Base-by-base conservation (phyloP, 2,329 filamentous ascomycete species). In the Hansfordia pulvinata region DNA sequence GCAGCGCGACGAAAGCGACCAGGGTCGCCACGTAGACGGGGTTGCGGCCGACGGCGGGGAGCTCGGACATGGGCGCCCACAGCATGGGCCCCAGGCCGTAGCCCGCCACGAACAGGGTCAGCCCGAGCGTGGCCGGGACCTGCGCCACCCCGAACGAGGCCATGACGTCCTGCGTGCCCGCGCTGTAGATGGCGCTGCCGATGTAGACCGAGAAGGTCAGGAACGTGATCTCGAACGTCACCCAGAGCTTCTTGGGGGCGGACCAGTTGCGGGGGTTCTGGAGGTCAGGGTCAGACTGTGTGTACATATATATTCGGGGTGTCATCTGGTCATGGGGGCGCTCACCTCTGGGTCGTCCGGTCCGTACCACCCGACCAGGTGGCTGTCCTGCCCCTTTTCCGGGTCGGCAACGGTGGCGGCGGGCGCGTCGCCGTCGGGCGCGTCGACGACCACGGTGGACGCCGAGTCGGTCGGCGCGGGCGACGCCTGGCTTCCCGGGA, bases 31-130 rank as follows among this genome's bases (percentile, higher is more conserved):
- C 59, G 37, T 74, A 76, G 1, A 65, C 58, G 2, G 60, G 57
- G 29, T 69, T 75, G 2, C 71, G 56, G 3, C 71, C 69, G 28
- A 75, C 56, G 18, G 53, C 34, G 0, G 70, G 68, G 10, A 76
- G 60, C 41, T 77, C 72, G 22, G 54, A 60, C 19, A 76, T 40
- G 0, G 71, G 71, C 2, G 61, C 62, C 46, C 63, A 72, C 17
- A 76, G 33, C 30, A 74, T 44, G 2, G 68, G 65, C 0, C 69
- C 44, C 16, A 47, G 9, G 11, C 50, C 42, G 19, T 40, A 40
- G 11, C 37, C 37, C 8, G 30, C 12, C 7, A 22, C 19, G 25
- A 41, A 44, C 6, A 44, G 36, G 6, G 41, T 35, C 5, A 44
- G 35, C 10, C 41, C 40, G 2, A 43, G 30, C 4, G 36, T 40